phyloP scores from a whole-genome alignment of 306 rosid genomes.

The Vigna hirtella region DNA sequence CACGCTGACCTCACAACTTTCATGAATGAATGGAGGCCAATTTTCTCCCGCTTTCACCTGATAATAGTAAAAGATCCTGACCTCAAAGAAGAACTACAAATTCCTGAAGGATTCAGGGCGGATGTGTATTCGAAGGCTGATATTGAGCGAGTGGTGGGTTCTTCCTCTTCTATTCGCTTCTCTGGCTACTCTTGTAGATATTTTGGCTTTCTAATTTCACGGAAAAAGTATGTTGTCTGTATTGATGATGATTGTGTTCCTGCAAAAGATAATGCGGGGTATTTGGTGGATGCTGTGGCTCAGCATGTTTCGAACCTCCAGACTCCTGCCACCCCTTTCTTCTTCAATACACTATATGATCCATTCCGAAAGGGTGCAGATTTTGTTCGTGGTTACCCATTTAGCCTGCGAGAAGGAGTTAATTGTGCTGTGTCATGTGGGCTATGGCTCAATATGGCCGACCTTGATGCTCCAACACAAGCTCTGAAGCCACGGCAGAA shows the following conservation, averaged over 20 bases:
- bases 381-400: slow-evolving; percentile 99
- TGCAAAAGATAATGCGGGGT: slow-evolving; percentile 69
- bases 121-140: slow-evolving; percentile 73
- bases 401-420: slow-evolving; percentile 90
- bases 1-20: slow-evolving; percentile 71
- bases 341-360: slow-evolving; percentile 95
- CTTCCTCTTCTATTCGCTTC: slow-evolving; percentile 68
- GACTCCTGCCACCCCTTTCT: slow-evolving; percentile 99
- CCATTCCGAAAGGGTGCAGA: slow-evolving; percentile 92
- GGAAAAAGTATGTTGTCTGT: slow-evolving; percentile 82
- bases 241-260: slow-evolving; percentile 94
- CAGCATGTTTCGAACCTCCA: slow-evolving; percentile 82
- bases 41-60: slow-evolving; percentile 80
- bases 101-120: slow-evolving; percentile 75
- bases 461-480: slow-evolving; percentile 96
- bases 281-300: slow-evolving; percentile 67
- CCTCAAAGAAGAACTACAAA: slow-evolving; percentile 72
- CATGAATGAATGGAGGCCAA: slow-evolving; percentile 82
- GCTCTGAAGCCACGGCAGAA: slow-evolving; percentile 78
- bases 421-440: slow-evolving; percentile 90
- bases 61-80: slow-evolving; percentile 90
- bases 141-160: slow-evolving; percentile 72
- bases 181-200: slow-evolving; percentile 96
- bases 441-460: slow-evolving; percentile 92
- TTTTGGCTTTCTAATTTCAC: slow-evolving; percentile 85